Evolutionary conservation across 2,329 filamentous ascomycete genomes (phyloP), one percentile per base, ranked within the genome.

Genomic region (Neophaeococcomyces mojaviensis): DNA sequence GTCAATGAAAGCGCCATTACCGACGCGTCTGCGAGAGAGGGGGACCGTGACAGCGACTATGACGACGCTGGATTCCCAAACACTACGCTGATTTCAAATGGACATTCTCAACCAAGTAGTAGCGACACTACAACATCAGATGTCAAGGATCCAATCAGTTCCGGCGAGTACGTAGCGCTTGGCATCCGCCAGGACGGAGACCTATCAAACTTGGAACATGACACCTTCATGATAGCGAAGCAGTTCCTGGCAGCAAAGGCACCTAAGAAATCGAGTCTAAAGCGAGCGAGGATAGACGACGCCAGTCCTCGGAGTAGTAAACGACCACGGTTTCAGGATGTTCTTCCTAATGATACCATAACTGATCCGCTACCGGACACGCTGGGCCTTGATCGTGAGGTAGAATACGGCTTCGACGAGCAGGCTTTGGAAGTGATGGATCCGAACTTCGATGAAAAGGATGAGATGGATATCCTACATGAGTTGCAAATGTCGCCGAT

Each of bases 151-250:
- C 52, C 54, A 32, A 53, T 49, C 7, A 56, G 54, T 40, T 54
- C 58, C n/a, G 39, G 54, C 7, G 59, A 64, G 28, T 56, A 61
- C 37, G 55, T 54, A 19, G 41, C 48, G 6, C 41, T 62, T 35
- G 61, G 62, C 12, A 57, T 65, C 37, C 54, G 58, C 30, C 47
- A 48, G 43, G 54, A 39, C 15, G 57, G 54, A 15, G 53, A 59
- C 33, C 46, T 49, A n/a, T 44, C 39, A 12, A 49, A 57, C 49
- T 41, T 55, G 19, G 46, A 57, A 10, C 56, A 61, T 15, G 64
- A 66, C 46, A 55, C 55, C 20, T 67, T 67, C 47, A 57, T 61
- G 18, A 57, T 67, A 15, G 57, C 61, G 3, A 40, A 51, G 19
- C 60, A 65, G 20, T 62, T 58, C 39, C 51, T 62, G 8, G 59